Evolutionary conservation across 108 stramenopile genomes (phyloP), one percentile per base, ranked within the genome.

Genomic region (Conticribra weissflogii): DNA sequence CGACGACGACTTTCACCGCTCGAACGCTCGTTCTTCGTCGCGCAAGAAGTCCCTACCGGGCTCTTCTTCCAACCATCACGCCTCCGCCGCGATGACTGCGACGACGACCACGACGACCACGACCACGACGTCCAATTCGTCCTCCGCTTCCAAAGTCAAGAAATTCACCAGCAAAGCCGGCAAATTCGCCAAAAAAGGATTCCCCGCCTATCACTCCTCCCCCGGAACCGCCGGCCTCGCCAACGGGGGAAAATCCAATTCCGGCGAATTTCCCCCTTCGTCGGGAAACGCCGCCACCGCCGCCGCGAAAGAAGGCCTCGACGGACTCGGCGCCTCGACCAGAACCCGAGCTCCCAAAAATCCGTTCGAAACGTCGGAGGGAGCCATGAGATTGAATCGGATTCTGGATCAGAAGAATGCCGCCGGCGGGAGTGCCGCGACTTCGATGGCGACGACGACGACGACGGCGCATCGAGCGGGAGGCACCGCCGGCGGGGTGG

Each of bases 361-460:
- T 28, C 71, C 71, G 9, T 72, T 72, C 28, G 62, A 72, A 16
- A 81, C 80, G 12, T 87, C 86, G n/a, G 87, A 85, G 3, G 88
- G 90, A 14, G 88, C 90, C 9, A 71, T 76, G 65, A 80, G 90
- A 30, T 63, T 91, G 46, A 84, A 91, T 61, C 74, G 88, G 30
- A 91, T 91, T 49, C 50, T 91, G 65, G 68, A 81, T 57, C 56
- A 61, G 18, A 41, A 41, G 36, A 41, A 12, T 41, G 41, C 70
- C 50, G 45, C 59, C 18, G 49, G 46, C 23, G 52, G 59, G 2
- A 54, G 29, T 18, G 29, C 2, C 29, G 31, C 9, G n/a, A 15
- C 16, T 16, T 28, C 28, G 17, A 2, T 27, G 28, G 14, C 29
- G 2, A 12, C 31, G 28, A 5, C 30, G 25, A 17, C 56, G 56